Percentiles rank a stretch among this genome's conserved stretches.
These are phyloP conservation scores for Geotrichum klebahnii DNA, from an alignment of 1,139 yeast genomes.

Conservation along the genomic window DNA sequence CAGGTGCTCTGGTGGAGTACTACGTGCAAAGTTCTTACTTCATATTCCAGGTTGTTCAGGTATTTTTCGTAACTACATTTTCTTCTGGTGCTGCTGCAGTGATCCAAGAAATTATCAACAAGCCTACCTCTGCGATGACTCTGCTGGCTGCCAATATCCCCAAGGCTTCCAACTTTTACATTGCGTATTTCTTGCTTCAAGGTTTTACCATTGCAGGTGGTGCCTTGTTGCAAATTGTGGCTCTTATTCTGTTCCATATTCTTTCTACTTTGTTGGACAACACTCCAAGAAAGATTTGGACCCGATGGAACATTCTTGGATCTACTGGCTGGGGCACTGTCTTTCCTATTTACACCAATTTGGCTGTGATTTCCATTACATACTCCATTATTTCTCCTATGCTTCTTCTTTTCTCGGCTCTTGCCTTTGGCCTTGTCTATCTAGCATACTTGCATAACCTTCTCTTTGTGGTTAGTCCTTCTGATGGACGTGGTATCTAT, in stretches of 20 bases:
- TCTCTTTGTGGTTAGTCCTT: conserved; percentile 61
- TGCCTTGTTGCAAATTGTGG: conserved; percentile 69
- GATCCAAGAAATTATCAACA: conserved; percentile 58
- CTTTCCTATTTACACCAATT: conserved; percentile 78
- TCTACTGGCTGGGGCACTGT: conserved; percentile 80
- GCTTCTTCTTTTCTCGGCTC: conserved; percentile 62
- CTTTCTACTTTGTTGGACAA: conserved; percentile 71
- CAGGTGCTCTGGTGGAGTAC: conserved; percentile 66
- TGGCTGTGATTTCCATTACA: conserved; percentile 74
- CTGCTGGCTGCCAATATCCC: conserved; percentile 75
- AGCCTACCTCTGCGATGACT: conserved; percentile 63
- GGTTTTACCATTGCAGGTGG: conserved; percentile 82
- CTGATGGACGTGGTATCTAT: conserved; percentile 77
- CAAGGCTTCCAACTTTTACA: conserved; percentile 76
- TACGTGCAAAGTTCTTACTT: conserved; percentile 83
- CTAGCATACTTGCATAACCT: conserved; percentile 77
- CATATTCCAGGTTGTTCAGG: conserved; percentile 82
- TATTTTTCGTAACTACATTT: conserved; percentile 73
- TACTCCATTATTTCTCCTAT: conserved; percentile 82
- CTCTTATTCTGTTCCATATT: conserved; percentile 64
- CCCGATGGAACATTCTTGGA: conserved; percentile 60
- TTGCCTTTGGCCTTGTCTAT: conserved; percentile 68
- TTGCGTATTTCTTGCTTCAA: conserved; percentile 59
- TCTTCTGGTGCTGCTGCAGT: conserved; percentile 79
- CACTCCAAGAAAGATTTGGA: conserved; percentile 86